Conservation (phyloP, 2,329 filamentous ascomycete species). For the Trichoderma koningiopsis region DNA sequence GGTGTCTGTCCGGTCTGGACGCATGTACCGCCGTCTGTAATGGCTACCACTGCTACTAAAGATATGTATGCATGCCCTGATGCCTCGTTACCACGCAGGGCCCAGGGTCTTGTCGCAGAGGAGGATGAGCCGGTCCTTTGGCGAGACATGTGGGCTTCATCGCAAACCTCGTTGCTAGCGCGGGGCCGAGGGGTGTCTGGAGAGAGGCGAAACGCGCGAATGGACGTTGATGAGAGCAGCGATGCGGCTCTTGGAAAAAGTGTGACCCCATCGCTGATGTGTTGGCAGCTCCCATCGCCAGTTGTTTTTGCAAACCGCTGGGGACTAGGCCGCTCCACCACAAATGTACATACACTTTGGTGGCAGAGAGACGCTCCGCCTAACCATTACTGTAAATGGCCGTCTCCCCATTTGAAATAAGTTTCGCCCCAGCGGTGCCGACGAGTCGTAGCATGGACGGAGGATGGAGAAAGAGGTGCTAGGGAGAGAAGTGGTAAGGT, state of each 20-base stretch:
- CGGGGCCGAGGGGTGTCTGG: slow-evolving; percentile 51
- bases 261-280: slow-evolving; percentile 77
- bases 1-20: slow-evolving; percentile 7
- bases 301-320: slow-evolving; percentile 65
- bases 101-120: slow-evolving; percentile 44
- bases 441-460: slow-evolving; percentile 18
- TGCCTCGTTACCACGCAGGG: slow-evolving; percentile 21
- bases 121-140: slow-evolving; percentile 45
- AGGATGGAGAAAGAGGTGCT: slow-evolving; percentile 1
- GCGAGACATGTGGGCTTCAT: slow-evolving; percentile 63
- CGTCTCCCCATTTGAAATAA: slow-evolving; percentile 47
- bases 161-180: slow-evolving; percentile 57
- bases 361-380: slow-evolving; percentile 45
- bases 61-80: slow-evolving; percentile 17
- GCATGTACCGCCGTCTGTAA: slow-evolving; percentile 3
- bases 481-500: slow-evolving; percentile 11
- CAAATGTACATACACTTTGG: slow-evolving; percentile 49
- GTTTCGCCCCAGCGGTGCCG: slow-evolving; percentile 34
- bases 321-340: slow-evolving; percentile 66
- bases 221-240: slow-evolving; percentile 58
- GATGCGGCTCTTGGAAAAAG: slow-evolving; percentile 66
- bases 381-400: slow-evolving; percentile 34
- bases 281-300: slow-evolving; percentile 86
- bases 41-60: background rate
- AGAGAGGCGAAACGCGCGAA: slow-evolving; percentile 41